Conservation (phyloP, 2,329 filamentous ascomycete genomes). For the Pyrenophora graminea region DNA sequence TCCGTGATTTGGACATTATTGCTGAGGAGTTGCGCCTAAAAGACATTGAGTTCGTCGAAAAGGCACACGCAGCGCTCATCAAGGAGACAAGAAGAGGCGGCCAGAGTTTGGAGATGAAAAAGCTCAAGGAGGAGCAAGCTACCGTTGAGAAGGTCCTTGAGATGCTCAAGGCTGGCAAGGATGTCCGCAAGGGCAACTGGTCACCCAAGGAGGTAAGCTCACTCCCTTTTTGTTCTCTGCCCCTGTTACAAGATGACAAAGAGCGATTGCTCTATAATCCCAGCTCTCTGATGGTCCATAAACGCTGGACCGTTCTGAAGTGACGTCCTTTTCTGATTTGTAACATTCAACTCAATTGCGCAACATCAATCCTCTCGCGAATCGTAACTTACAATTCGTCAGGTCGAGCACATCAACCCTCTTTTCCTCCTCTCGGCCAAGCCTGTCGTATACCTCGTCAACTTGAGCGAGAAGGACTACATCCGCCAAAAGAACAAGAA, state of each 20-base stretch:
- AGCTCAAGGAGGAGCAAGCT: slow-evolving; percentile 90
- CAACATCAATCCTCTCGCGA: slow-evolving; percentile 4
- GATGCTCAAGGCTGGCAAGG: slow-evolving; percentile 84
- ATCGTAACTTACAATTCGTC: slow-evolving; percentile 33
- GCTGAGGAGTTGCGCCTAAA: slow-evolving; percentile 95
- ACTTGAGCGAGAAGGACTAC: slow-evolving; percentile 95
- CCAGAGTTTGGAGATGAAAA: slow-evolving; percentile 97
- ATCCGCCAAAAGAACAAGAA: slow-evolving; percentile 99
- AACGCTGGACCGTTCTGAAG: slow-evolving; percentile 87
- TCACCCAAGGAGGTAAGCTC: slow-evolving; percentile 86
- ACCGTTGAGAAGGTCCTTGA: slow-evolving; percentile 88
- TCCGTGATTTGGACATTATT: slow-evolving; percentile 94
- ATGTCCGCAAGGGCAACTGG: slow-evolving; percentile 91
- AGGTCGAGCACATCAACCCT: slow-evolving; percentile 98
- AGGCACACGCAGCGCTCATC: slow-evolving; percentile 85
- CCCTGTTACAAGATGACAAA: slow-evolving; percentile 87
- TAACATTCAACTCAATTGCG: slow-evolving; percentile 13
- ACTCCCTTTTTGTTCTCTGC: slow-evolving; percentile 7
- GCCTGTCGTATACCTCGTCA: slow-evolving; percentile 95
- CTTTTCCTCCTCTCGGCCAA: slow-evolving; percentile 94
- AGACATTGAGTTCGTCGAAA: slow-evolving; percentile 98
- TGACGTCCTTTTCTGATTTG: slow-evolving; percentile 72
- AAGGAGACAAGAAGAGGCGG: slow-evolving; percentile 96
- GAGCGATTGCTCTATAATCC: slow-evolving; percentile 96
- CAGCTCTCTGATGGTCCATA: slow-evolving; percentile 98